These are phyloP conservation scores for Marchantia polymorpha DNA, from an alignment of 225 moss, liverwort and hornwort species.

Conservation along the genomic window DNA sequence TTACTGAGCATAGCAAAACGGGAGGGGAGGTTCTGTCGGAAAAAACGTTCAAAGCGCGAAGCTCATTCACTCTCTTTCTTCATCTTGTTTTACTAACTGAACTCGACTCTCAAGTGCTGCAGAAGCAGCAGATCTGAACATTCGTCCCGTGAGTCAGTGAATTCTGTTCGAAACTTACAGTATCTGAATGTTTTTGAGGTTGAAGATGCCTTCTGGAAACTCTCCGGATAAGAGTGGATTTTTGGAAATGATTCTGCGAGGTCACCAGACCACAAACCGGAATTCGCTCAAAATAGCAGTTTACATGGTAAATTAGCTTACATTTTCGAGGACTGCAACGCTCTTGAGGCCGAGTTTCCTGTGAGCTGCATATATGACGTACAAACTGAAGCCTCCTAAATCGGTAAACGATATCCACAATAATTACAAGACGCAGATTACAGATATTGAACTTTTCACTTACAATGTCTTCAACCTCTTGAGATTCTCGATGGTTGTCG, in stretches of 20 bases:
- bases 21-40: too few species aligned
- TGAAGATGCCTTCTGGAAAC: conserved; percentile 35
- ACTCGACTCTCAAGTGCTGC: too few species aligned
- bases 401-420: too few species aligned
- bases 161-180: conserved; percentile 18
- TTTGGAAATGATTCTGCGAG: conserved; percentile 33
- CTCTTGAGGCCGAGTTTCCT: not conserved
- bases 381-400: not conserved
- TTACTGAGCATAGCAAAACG: too few species aligned
- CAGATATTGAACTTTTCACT: not conserved
- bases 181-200: conserved; percentile 26
- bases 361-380: not conserved
- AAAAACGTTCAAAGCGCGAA: too few species aligned
- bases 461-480: conserved; percentile 36
- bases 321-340: not conserved
- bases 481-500: conserved; percentile 26
- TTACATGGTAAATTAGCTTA: not conserved
- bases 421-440: not conserved
- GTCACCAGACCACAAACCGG: too few species aligned
- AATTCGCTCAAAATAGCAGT: too few species aligned
- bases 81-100: too few species aligned
- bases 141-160: not conserved
- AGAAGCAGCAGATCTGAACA: not conserved
- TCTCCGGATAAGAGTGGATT: conserved; percentile 38
- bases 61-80: too few species aligned